Evolutionary conservation across 768 basidiomycete species (phyloP).

Genomic region (Termitomyces sp.): DNA sequence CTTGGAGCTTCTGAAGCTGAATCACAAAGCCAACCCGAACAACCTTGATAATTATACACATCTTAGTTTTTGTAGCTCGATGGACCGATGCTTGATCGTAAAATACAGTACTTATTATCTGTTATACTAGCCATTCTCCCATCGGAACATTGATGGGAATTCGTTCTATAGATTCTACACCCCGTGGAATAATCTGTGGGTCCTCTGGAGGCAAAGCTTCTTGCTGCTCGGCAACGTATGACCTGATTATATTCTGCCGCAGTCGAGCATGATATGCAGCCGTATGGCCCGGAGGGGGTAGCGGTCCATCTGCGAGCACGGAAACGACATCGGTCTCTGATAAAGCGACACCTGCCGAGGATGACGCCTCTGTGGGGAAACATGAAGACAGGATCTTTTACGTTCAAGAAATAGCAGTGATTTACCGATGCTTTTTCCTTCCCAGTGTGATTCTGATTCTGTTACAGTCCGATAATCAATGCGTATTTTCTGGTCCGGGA

Average conservation of each 20-base stretch:
- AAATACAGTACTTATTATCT: neutral
- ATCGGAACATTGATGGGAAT: neutral
- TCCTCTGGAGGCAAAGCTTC: neutral
- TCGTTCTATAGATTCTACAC: neutral
- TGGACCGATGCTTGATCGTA: neutral
- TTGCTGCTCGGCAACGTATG: neutral
- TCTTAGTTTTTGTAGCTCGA: neutral
- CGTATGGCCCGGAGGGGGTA: neutral
- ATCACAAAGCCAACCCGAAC: neutral
- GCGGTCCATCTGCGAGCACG: constrained; percentile 3
- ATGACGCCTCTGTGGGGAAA: constrained; percentile 22
- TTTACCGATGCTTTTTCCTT: constrained; percentile 33
- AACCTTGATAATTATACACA: neutral
- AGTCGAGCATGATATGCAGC: neutral
- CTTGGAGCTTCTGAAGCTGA: constrained; percentile 9
- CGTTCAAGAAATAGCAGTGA: neutral
- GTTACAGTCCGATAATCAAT: constrained; percentile 20
- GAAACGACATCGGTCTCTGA: constrained; percentile 5
- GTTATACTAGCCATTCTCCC: constrained; percentile 1
- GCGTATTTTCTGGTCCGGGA: constrained; percentile 17
- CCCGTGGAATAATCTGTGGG: neutral
- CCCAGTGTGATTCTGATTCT: constrained; percentile 39
- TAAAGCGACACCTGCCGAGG: constrained; percentile 26
- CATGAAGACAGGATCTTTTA: neutral
- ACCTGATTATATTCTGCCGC: neutral